Base-by-base conservation (phyloP, 257 asterid species). In the Nicotiana attenuata region DNA sequence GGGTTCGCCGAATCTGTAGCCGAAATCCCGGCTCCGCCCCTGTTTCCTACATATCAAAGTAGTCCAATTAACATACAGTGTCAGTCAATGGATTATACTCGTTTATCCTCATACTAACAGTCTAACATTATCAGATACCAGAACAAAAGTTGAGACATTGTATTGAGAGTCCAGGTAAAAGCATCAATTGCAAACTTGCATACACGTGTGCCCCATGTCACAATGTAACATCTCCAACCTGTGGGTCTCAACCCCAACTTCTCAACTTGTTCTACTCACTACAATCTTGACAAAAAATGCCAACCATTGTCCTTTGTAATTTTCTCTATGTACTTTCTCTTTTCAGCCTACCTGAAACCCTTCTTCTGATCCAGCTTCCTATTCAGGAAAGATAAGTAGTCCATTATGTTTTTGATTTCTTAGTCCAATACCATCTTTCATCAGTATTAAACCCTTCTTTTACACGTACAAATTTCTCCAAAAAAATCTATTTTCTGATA, bases 191-290 rank as follows among this genome's bases (percentile, higher is more conserved):
- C 33, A 33, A 16, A 67, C 5, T 67, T 33, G 53, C 76, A 20
- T n/a, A 45, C 78, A 45, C 59, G 78, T 71, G 78, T 22, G 78
- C 60, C 60, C 78, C 78, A 71, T 71, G 13, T 13, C 60, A 45
- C 53, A 77, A 76, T 76, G 77, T 84, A 85, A 83, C 83, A 85
- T 67, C 82, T 83, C 82, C 92, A 33, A 89, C 89, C 84, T 85
- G 92, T 89, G 95, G 96, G 93, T 80, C 93, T 78, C 83, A 66
- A 84, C 76, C 88, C 89, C 89, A 38, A 89, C 84, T 26, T 73
- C 81, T 85, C 88, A 81, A 85, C 76, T 79, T 64, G 81, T 56
- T 33, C 73, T 14, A 22, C 63, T 75, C 65, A 52, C 77, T 76
- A 85, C 64, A 63, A 80, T 85, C 80, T 81, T 76, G 85, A 84